Percentiles rank a stretch among this genome's conserved stretches.
phyloP scores from a whole-genome alignment of 768 basidiomycete genomes.

The Lentinula lateritia region DNA sequence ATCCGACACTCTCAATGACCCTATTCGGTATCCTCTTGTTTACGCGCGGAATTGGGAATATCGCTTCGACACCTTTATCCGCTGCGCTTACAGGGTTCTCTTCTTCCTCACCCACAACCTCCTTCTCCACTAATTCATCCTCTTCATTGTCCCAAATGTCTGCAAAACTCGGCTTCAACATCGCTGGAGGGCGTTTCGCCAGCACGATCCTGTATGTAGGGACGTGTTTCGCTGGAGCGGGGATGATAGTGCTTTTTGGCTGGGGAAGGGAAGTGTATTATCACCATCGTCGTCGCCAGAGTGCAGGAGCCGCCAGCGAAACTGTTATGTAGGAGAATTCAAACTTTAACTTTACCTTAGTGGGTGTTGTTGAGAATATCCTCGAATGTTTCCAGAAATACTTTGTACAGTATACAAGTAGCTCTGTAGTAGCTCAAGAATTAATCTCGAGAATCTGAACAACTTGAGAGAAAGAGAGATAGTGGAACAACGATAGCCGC shows the following conservation, averaged over 20 bases:
- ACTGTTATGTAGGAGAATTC: too few relatives aligned
- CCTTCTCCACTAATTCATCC: background rate
- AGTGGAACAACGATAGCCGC: too few relatives aligned
- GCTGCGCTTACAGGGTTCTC: background rate
- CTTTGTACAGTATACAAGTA: too few relatives aligned
- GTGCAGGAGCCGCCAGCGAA: too few relatives aligned
- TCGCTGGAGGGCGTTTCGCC: slow-evolving; percentile 20
- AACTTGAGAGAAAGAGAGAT: too few relatives aligned
- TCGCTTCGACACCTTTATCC: slow-evolving; percentile 23
- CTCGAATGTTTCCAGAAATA: too few relatives aligned
- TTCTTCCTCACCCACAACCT: too few relatives aligned
- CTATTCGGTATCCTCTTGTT: slow-evolving; percentile 21
- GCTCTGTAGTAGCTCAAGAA: too few relatives aligned
- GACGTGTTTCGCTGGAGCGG: slow-evolving; percentile 24
- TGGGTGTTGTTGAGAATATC: too few relatives aligned
- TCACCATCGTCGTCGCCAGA: background rate
- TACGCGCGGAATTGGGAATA: slow-evolving; percentile 24
- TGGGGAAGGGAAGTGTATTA: slow-evolving; percentile 14
- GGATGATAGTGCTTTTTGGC: slow-evolving; percentile 16
- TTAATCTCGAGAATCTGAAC: too few relatives aligned
- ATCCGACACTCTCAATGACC: slow-evolving; percentile 16
- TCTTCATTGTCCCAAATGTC: background rate
- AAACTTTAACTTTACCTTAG: too few relatives aligned
- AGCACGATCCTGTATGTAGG: slow-evolving; percentile 24
- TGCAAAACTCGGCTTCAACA: slow-evolving; percentile 18